Base-by-base conservation (phyloP, 2,329 filamentous ascomycete genomes). In the Trichoderma afroharzianum region DNA sequence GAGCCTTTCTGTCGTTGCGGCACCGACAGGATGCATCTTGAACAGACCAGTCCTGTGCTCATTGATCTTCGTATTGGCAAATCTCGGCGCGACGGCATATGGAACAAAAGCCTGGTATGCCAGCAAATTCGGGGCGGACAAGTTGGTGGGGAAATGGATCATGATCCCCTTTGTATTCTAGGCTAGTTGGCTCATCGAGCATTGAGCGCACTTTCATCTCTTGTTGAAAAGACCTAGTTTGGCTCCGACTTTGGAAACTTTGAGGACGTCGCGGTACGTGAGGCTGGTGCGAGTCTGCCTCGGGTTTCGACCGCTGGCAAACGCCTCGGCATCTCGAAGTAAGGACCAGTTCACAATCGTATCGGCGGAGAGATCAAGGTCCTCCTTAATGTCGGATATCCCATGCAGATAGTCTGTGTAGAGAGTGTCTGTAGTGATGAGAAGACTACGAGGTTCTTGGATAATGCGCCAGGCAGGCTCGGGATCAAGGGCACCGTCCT, bases 211-310 rank as follows among this genome's bases (percentile, higher is more conserved):
- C 36, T 26, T 43, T 81, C 73, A 84, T 70, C 80, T 81, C 75
- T 80, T 84, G 64, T 79, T 77, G 55, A 85, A 81, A 68, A 83
- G 85, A 73, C 88, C 90, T 68, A 95, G 82, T 76, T 90, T 93
- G 78, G 84, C 89, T 32, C 92, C 92, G 26, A 94, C 81, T 75
- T 90, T 93, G 8, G 91, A 92, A 21, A 97, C 92, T 77, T 92
- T 93, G 75, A 95, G 82, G 53, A 98, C 95, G 83, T 98, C 95
- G 74, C 95, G 87, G 81, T 92, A 95, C 1, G 93, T 96, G 74
- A 95, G 82, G 81, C 93, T 95, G 30, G 90, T 88, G 70, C 93
- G 87, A 12, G 85, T 90, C 57, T 83, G 80, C 55, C 93, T 87
- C 66, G 83, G 76, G 77, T 88, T 91, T 55, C 80, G 81, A 2